These are phyloP conservation scores for Cadophora gregata DNA, from an alignment of 2,329 filamentous ascomycete species.

Conservation along the genomic window DNA sequence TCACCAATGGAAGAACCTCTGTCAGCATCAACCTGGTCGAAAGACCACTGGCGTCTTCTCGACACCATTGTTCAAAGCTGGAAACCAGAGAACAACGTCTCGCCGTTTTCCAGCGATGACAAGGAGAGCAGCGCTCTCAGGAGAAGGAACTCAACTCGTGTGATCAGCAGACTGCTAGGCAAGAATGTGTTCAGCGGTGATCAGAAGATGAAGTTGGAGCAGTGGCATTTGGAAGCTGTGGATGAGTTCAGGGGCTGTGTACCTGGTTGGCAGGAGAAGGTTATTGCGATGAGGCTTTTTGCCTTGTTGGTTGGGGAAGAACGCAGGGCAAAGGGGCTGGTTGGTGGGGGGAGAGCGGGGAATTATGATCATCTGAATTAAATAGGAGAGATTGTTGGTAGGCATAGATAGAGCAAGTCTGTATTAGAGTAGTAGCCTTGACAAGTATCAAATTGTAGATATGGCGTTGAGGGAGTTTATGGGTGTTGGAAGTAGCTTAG, in stretches of 20 bases:
- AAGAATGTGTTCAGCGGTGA: constrained; percentile 35
- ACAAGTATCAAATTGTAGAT: neutral
- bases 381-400: neutral
- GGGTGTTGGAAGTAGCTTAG: neutral
- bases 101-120: neutral
- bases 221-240: constrained; percentile 46
- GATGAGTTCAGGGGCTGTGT: constrained; percentile 43
- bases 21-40: constrained; percentile 41
- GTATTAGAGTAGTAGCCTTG: neutral
- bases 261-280: constrained; percentile 44
- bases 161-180: constrained; percentile 42
- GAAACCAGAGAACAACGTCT: constrained; percentile 35
- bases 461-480: neutral
- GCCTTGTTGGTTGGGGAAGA: constrained; percentile 39
- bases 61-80: constrained; percentile 39
- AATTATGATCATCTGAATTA: constrained; percentile 19
- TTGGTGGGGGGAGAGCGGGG: constrained; percentile 9
- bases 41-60: constrained; percentile 43
- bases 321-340: constrained; percentile 29
- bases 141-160: constrained; percentile 40
- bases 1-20: constrained; percentile 29
- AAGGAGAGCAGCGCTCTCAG: constrained; percentile 21
- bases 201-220: constrained; percentile 40
- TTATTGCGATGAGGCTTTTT: constrained; percentile 43
- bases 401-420: neutral